Conservation (phyloP, 2,329 filamentous ascomycete genomes). For the Byssoonygena ceratinophila region DNA sequence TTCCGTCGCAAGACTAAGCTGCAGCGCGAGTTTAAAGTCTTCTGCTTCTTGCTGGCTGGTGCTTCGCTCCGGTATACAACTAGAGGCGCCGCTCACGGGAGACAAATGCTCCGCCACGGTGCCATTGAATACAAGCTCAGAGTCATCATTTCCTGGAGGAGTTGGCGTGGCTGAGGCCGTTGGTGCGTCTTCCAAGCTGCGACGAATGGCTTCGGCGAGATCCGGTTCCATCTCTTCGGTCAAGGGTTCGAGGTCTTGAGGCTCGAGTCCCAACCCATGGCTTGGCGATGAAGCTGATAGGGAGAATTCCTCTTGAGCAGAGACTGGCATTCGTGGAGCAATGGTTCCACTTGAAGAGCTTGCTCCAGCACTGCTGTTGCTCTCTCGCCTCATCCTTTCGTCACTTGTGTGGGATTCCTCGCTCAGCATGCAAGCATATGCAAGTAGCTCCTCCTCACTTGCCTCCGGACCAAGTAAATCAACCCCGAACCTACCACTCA, state of each 20-base stretch:
- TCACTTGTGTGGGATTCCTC: slow-evolving; percentile 48
- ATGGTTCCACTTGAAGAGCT: slow-evolving; percentile 32
- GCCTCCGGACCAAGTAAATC: slow-evolving; percentile 53
- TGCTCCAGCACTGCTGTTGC: slow-evolving; percentile 30
- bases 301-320: slow-evolving; percentile 13
- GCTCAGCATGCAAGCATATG: slow-evolving; percentile 53
- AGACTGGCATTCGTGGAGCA: slow-evolving; percentile 24
- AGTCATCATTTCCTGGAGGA: slow-evolving; percentile 27
- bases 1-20: slow-evolving; percentile 52
- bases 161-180: slow-evolving; percentile 22
- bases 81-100: slow-evolving; percentile 4
- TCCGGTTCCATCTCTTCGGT: slow-evolving; percentile 47
- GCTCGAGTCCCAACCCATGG: not conserved
- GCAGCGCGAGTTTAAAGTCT: slow-evolving; percentile 52
- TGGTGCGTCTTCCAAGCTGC: slow-evolving; percentile 34
- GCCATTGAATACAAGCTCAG: slow-evolving; percentile 9
- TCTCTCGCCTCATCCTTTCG: slow-evolving; percentile 38
- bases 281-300: not conserved
- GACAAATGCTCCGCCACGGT: not conserved
- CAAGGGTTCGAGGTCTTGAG: slow-evolving; percentile 20
- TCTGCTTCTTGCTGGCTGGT: slow-evolving; percentile 40
- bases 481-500: slow-evolving; percentile 74
- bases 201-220: slow-evolving; percentile 52
- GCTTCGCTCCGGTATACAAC: slow-evolving; percentile 27
- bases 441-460: slow-evolving; percentile 52